phyloP scores from a whole-genome alignment of 257 asterid genomes.

The Salvia rosmarinus region DNA sequence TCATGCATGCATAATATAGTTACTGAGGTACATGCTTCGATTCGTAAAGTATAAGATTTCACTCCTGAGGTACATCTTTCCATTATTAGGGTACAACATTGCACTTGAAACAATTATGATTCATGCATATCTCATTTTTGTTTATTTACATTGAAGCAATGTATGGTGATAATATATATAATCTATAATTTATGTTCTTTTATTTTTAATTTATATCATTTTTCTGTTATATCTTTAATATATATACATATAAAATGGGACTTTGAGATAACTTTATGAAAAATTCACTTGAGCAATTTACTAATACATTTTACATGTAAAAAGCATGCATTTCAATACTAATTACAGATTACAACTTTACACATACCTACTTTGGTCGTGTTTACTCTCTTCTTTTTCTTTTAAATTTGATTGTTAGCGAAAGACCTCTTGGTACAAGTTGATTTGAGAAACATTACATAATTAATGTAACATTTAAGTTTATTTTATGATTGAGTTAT shows the following conservation, averaged over 20 bases:
- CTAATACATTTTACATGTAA: too few relatives aligned
- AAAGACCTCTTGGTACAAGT: neutral
- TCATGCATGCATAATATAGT: too few relatives aligned
- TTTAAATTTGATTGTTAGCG: neutral
- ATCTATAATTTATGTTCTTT: neutral
- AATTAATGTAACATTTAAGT: neutral
- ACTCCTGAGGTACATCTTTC: too few relatives aligned
- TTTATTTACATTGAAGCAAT: too few relatives aligned
- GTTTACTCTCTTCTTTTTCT: neutral
- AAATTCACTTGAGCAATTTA: neutral
- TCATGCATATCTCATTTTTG: too few relatives aligned
- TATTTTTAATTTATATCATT: neutral
- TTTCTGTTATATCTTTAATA: neutral
- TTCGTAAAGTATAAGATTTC: too few relatives aligned
- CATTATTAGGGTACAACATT: too few relatives aligned
- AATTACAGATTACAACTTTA: neutral
- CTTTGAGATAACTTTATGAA: neutral
- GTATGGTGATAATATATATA: too few relatives aligned
- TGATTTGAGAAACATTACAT: neutral
- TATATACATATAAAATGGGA: neutral
- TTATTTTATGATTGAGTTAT: neutral
- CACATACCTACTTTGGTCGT: neutral
- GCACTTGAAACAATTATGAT: too few relatives aligned
- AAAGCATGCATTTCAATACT: neutral
- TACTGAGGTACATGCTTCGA: too few relatives aligned